Base-by-base conservation (phyloP, 2,329 filamentous ascomycete genomes). In the Aspergillus terreus region DNA sequence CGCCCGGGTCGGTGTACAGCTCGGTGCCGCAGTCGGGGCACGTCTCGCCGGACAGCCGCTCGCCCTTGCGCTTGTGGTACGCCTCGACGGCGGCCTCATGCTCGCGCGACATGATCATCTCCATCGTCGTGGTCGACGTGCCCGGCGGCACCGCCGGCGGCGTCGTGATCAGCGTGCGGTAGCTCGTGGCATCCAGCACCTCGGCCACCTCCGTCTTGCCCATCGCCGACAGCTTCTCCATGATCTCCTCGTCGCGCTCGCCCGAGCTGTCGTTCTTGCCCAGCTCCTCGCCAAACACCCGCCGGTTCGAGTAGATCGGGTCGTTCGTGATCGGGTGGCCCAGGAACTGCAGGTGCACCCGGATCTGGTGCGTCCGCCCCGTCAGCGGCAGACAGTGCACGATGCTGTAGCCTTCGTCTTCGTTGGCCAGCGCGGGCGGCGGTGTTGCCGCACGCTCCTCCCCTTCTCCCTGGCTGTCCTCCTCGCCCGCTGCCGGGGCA, bases 251-350 rank as follows among this genome's bases (percentile, higher is more conserved):
- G 68, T 99, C 94, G 40, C 86, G 84, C 51, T 90, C 86, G 23
- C 81, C 81, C 17, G 79, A 78, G 3, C 82, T 84, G 46, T 92
- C 86, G 12, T 78, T 76, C 45, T 76, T 82, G 14, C 90, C 94
- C 0, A 99, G 82, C 9, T 86, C 81, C 1, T 86, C 78, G 0
- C 94, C 94, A 78, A 95, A 99, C 10, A 99, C 94, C 51, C 85
- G 85, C 66, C 90, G 85, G 67, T 99, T 99, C 63, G 90, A 91
- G 70, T 99, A 99, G 62, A 99, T 97, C 6, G 94, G 94, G 66
- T 99, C 94, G 69, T 99, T 99, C 58, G 90, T 86, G 61, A 99
- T 97, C 1, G 94, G 94, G 66, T 97, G 88, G 1, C 94, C 94
- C 3, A 99, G 78, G 69, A 90, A 95, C 67, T 99, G 94, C 14